Evolutionary conservation across 345 rosid genomes (phyloP).

Genomic region (Lepidium africanum): DNA sequence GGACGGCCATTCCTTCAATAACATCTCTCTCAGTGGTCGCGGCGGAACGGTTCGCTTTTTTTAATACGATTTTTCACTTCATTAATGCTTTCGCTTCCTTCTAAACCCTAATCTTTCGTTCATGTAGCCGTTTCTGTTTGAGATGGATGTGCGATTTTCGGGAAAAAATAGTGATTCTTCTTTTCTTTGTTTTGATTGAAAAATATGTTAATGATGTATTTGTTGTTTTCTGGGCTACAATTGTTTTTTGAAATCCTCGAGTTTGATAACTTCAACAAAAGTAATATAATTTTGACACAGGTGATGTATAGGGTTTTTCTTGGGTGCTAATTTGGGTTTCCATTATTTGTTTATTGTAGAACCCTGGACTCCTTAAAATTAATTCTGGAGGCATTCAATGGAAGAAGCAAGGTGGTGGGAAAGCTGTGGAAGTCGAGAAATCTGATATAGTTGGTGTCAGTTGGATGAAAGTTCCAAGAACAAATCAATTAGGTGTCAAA

Average conservation of each 20-base stretch:
- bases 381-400: constrained; percentile 70
- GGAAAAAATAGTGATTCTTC: neutral
- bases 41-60: constrained; percentile 57
- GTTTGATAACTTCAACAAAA: neutral
- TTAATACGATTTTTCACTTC: neutral
- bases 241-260: neutral
- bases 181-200: neutral
- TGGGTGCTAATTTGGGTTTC: neutral
- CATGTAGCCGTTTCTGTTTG: neutral
- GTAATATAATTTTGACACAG: neutral
- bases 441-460: constrained; percentile 60
- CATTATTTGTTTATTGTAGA: constrained; percentile 40
- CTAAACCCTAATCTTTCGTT: constrained; percentile 11
- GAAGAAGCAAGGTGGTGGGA: constrained; percentile 99
- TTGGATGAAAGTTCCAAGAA: constrained; percentile 89
- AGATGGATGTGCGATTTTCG: neutral
- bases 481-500: constrained; percentile 75
- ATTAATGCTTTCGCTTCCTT: neutral
- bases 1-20: constrained; percentile 73
- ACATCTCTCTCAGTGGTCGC: constrained; percentile 76
- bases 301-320: neutral
- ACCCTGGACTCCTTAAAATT: constrained; percentile 75
- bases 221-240: neutral
- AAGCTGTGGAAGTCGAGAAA: constrained; percentile 88
- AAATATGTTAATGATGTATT: neutral